Evolutionary conservation across 75 land plant genomes (phyloP).

Genomic region (Pseudotsuga menziesii): DNA sequence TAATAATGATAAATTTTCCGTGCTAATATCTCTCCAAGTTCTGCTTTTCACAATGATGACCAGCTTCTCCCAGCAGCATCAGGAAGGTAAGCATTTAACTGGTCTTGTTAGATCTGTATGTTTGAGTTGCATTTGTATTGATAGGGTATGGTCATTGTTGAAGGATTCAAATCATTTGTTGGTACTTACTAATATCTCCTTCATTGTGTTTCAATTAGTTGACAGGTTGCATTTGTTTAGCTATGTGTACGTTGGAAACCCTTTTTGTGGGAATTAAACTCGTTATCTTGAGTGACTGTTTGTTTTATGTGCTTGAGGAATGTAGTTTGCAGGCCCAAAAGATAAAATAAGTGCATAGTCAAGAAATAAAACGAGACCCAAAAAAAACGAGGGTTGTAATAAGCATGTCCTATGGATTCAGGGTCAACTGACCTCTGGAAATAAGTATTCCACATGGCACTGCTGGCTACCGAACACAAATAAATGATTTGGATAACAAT

Average conservation of each 20-base stretch:
- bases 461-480: too few relatives aligned
- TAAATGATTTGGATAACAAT: background rate
- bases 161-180: too few relatives aligned
- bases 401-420: too few relatives aligned
- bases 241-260: background rate
- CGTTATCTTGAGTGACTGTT: too few relatives aligned
- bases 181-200: too few relatives aligned
- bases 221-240: background rate
- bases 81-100: background rate
- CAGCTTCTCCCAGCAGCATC: constrained; percentile 1
- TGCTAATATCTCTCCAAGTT: background rate
- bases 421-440: too few relatives aligned
- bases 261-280: background rate
- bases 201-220: background rate
- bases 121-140: background rate
- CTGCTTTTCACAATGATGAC: background rate
- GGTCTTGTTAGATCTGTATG: background rate
- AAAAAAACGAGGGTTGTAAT: too few relatives aligned
- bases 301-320: too few relatives aligned
- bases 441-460: too few relatives aligned
- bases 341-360: too few relatives aligned
- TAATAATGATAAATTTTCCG: background rate
- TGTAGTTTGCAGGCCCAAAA: too few relatives aligned
- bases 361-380: too few relatives aligned
- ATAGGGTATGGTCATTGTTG: background rate